A percentile compares a stretch with the other conserved stretches of the same genome.
Evolutionary conservation across 2,329 filamentous ascomycete species (phyloP).

Genomic region (Teratosphaeria pseudoeucalypti): DNA sequence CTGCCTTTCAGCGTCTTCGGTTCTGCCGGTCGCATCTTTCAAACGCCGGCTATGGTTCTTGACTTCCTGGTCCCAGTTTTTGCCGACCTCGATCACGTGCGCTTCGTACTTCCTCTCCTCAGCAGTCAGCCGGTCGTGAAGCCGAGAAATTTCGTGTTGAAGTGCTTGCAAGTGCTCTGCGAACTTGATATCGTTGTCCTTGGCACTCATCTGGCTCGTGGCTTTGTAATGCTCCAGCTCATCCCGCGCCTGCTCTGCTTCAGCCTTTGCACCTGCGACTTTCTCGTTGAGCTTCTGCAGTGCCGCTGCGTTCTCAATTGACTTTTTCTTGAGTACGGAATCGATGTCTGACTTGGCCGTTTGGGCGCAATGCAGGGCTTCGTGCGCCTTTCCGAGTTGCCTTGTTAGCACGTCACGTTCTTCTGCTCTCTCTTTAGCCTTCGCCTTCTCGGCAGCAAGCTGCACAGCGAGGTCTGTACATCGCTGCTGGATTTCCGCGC

Average conservation of each 20-base stretch:
- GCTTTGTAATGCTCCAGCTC: not conserved
- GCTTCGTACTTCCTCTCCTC: not conserved
- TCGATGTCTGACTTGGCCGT: not conserved
- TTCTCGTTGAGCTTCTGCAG: not conserved
- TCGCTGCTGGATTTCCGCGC: not conserved
- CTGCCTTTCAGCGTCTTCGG: conserved; percentile 4
- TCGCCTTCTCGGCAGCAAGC: conserved; percentile 1
- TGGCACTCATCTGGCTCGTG: not conserved
- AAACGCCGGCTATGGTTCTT: conserved; percentile 1
- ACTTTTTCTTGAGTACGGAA: not conserved
- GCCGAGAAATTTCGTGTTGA: not conserved
- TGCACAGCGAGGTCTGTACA: not conserved
- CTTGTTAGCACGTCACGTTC: conserved; percentile 1
- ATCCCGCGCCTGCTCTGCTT: not conserved
- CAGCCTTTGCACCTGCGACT: not conserved
- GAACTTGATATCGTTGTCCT: not conserved
- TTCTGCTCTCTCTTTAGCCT: not conserved
- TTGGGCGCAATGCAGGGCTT: not conserved
- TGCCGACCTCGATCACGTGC: not conserved
- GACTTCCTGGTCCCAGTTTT: conserved; percentile 1
- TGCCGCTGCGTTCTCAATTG: not conserved
- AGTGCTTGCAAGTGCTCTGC: not conserved
- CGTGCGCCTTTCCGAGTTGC: conserved; percentile 3
- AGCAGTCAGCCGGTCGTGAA: not conserved
- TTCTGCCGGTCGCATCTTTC: not conserved